Evolutionary conservation across 2,329 filamentous ascomycete species (phyloP).

Genomic region (Botrytis fragariae): DNA sequence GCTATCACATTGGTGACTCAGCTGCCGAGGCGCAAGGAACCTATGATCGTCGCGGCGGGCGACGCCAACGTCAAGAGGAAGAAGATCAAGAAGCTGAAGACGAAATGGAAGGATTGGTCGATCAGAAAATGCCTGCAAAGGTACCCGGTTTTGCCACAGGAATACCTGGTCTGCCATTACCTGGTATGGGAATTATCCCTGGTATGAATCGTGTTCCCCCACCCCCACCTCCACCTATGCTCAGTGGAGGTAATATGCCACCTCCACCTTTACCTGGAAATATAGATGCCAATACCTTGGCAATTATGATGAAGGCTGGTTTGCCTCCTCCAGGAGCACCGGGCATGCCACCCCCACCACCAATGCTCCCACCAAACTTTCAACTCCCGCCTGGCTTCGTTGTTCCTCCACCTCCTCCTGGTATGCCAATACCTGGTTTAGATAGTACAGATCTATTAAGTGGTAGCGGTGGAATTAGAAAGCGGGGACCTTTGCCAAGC

Average conservation of each 20-base stretch:
- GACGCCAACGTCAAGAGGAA: conserved; percentile 80
- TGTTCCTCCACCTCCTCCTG: conserved; percentile 43
- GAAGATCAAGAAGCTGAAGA: conserved; percentile 93
- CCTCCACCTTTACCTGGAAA: conserved; percentile 19
- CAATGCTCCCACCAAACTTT: conserved; percentile 46
- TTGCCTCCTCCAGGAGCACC: conserved; percentile 56
- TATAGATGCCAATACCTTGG: conserved; percentile 17
- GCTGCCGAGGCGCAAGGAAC: conserved; percentile 94
- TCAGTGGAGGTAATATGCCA: conserved; percentile 12
- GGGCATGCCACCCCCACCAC: conserved; percentile 38
- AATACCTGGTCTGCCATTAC: conserved; percentile 39
- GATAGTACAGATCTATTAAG: conserved; percentile 19
- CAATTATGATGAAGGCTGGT: conserved; percentile 54
- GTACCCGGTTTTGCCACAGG: conserved; percentile 60
- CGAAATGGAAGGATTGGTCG: conserved; percentile 86
- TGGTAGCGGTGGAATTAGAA: conserved; percentile 47
- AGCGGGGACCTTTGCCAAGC: conserved; percentile 71
- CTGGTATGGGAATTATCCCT: conserved; percentile 43
- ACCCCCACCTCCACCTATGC: conserved; percentile 41
- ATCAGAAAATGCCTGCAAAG: conserved; percentile 76
- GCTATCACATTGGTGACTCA: conserved; percentile 92
- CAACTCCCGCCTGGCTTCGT: conserved; percentile 34
- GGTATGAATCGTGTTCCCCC: conserved; percentile 43
- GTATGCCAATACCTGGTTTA: conserved; percentile 37
- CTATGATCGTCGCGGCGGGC: conserved; percentile 77